Evolutionary conservation across 2,329 filamentous ascomycete species (phyloP).

Genomic region (Trichoderma koningiopsis): DNA sequence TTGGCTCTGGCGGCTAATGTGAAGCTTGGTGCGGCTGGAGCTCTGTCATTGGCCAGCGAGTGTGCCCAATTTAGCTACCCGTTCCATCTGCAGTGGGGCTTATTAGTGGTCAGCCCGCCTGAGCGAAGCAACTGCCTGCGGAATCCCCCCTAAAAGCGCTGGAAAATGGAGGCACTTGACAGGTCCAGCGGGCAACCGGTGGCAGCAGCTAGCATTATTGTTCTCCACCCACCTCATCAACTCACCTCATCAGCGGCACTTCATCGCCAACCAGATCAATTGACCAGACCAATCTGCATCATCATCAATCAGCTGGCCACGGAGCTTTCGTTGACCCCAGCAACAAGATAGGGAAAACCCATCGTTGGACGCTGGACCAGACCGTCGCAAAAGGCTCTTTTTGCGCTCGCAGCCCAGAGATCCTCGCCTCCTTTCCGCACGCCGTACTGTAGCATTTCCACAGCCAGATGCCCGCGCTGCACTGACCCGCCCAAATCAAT

Average conservation of each 20-base stretch:
- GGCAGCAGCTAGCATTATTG: background rate
- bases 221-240: slow-evolving; percentile 23
- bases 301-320: slow-evolving; percentile 11
- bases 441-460: background rate
- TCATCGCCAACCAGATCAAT: slow-evolving; percentile 14
- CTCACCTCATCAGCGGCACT: slow-evolving; percentile 23
- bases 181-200: background rate
- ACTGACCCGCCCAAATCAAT: slow-evolving; percentile 26
- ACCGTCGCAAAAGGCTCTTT: background rate
- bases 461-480: slow-evolving; percentile 23
- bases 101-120: slow-evolving; percentile 13
- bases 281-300: slow-evolving; percentile 15
- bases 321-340: background rate
- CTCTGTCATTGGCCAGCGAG: slow-evolving; percentile 19
- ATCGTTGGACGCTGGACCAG: background rate
- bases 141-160: slow-evolving; percentile 13
- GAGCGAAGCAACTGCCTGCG: background rate
- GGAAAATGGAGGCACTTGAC: slow-evolving; percentile 16
- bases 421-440: slow-evolving; percentile 15
- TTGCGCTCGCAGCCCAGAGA: background rate
- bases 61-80: slow-evolving; percentile 20
- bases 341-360: background rate
- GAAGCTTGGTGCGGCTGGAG: slow-evolving; percentile 17
- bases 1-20: slow-evolving; percentile 26
- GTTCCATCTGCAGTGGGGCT: slow-evolving; percentile 21